Conservation (phyloP, 371 early-diverging fungal species). For the Mortierella sp. region DNA sequence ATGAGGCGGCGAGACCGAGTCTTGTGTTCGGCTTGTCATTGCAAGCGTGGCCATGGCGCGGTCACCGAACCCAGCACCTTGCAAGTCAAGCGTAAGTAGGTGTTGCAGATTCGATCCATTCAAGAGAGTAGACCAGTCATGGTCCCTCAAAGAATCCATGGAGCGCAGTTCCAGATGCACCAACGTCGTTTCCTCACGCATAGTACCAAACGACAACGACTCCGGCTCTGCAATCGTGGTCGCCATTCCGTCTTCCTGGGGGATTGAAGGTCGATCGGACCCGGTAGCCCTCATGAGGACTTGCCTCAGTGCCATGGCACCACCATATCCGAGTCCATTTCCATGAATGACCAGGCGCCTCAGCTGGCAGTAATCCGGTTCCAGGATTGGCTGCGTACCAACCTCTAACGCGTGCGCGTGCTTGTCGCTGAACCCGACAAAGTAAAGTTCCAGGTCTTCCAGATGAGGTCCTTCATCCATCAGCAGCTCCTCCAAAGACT, state of each 20-base stretch:
- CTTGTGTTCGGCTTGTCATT: neutral
- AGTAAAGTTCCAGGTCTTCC: slow-evolving; percentile 45
- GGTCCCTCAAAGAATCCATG: slow-evolving; percentile 34
- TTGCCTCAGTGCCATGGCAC: slow-evolving; percentile 29
- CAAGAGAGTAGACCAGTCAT: slow-evolving; percentile 38
- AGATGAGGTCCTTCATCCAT: slow-evolving; percentile 26
- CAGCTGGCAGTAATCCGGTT: slow-evolving; percentile 15
- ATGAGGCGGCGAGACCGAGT: slow-evolving; percentile 13
- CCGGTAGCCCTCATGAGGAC: slow-evolving; percentile 31
- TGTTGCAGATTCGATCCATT: slow-evolving; percentile 15
- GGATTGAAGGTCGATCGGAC: neutral
- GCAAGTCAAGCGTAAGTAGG: slow-evolving; percentile 35
- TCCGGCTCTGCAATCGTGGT: slow-evolving; percentile 1
- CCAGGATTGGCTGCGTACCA: slow-evolving; percentile 32
- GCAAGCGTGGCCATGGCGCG: slow-evolving; percentile 32
- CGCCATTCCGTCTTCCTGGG: neutral
- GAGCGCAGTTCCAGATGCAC: slow-evolving; percentile 41
- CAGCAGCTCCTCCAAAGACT: slow-evolving; percentile 41
- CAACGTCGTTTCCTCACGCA: slow-evolving; percentile 27
- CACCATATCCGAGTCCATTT: slow-evolving; percentile 31
- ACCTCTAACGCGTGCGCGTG: slow-evolving; percentile 48
- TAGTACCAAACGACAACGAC: slow-evolving; percentile 16
- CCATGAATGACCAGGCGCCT: slow-evolving; percentile 48
- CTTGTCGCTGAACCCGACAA: slow-evolving; percentile 41
- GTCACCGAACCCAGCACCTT: slow-evolving; percentile 40